phyloP scores from a whole-genome alignment of 2,329 filamentous ascomycete genomes.

The Fusarium sp. region DNA sequence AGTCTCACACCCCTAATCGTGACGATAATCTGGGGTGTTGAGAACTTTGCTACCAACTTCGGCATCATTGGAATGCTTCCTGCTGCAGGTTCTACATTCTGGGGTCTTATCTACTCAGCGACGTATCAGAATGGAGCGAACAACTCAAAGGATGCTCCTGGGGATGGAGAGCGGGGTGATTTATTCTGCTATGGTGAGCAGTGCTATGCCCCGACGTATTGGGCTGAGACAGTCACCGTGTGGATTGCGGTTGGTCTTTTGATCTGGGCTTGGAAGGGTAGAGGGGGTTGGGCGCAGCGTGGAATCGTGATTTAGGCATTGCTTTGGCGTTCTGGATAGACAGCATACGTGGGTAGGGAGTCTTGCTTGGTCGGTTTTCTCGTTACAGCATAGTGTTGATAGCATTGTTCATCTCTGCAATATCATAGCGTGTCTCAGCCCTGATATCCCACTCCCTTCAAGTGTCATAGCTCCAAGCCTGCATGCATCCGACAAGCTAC shows the following conservation, averaged over 20 bases:
- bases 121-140: constrained; percentile 78
- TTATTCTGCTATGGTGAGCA: constrained; percentile 81
- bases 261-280: constrained; percentile 84
- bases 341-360: constrained; percentile 21
- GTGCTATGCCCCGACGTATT: constrained; percentile 86
- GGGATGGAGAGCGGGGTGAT: constrained; percentile 54
- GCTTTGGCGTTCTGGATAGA: constrained; percentile 31
- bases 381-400: constrained; percentile 7
- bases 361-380: background rate
- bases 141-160: constrained; percentile 48
- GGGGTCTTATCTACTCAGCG: constrained; percentile 88
- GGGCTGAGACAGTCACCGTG: constrained; percentile 85
- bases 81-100: constrained; percentile 86
- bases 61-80: constrained; percentile 94
- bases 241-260: constrained; percentile 81
- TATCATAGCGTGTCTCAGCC: background rate
- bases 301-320: constrained; percentile 72
- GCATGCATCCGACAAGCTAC: constrained; percentile 21
- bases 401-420: background rate
- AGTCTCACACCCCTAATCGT: constrained; percentile 90
- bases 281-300: constrained; percentile 77
- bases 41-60: constrained; percentile 99
- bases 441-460: background rate
- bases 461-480: constrained; percentile 13
- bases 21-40: constrained; percentile 97